These are phyloP conservation scores for Pyrus hybrid DNA, from an alignment of 331 rosid genomes.

Conservation along the genomic window DNA sequence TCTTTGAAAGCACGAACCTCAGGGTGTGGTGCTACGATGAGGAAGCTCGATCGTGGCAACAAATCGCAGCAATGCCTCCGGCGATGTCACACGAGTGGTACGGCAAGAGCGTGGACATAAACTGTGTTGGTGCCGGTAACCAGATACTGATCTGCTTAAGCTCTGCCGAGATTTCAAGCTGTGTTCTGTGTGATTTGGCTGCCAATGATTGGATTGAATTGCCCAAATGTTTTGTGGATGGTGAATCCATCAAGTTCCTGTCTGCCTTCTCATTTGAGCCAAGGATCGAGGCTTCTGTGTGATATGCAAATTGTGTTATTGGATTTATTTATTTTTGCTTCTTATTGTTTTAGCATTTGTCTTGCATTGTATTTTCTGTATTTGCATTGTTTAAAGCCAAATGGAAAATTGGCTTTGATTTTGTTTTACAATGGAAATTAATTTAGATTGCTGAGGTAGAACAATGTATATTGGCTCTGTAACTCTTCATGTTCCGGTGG, in stretches of 20 bases:
- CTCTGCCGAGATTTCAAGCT: conserved; percentile 50
- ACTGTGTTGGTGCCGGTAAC: conserved; percentile 76
- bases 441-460: neutral
- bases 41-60: conserved; percentile 54
- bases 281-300: conserved; percentile 71
- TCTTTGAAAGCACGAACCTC: conserved; percentile 70
- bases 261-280: conserved; percentile 92
- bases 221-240: conserved; percentile 58
- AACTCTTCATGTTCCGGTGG: neutral
- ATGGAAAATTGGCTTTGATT: conserved; percentile 23
- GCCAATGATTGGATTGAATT: conserved; percentile 68
- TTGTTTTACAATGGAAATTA: neutral
- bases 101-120: conserved; percentile 83
- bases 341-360: conserved; percentile 12
- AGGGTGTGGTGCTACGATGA: conserved; percentile 72
- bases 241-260: conserved; percentile 73
- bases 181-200: conserved; percentile 51
- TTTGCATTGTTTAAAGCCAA: conserved; percentile 18
- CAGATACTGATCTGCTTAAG: conserved; percentile 70
- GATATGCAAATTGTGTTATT: neutral
- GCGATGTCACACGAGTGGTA: conserved; percentile 89
- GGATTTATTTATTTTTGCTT: neutral
- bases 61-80: conserved; percentile 79
- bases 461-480: neutral
- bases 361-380: conserved; percentile 1